These are phyloP conservation scores for Fragaria vesca DNA, from an alignment of 306 rosid genomes.

Conservation along the genomic window DNA sequence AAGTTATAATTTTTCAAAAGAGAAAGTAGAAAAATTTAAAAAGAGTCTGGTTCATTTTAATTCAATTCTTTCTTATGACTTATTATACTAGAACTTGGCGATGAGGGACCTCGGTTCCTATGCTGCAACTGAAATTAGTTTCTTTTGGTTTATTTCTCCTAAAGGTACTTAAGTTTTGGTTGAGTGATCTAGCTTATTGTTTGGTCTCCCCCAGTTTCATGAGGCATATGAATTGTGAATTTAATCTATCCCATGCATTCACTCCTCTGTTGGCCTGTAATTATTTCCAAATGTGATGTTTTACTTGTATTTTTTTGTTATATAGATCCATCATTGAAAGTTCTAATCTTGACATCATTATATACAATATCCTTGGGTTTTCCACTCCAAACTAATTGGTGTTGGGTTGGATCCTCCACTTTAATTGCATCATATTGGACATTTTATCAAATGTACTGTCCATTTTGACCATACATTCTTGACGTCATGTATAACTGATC, in stretches of 20 bases:
- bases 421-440: background rate
- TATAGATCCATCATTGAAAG: background rate
- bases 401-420: background rate
- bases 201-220: conserved; percentile 6
- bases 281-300: background rate
- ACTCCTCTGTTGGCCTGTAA: too few relatives aligned
- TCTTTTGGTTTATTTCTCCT: background rate
- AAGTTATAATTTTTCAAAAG: background rate
- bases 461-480: background rate
- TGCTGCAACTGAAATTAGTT: background rate
- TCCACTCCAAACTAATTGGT: background rate
- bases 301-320: background rate
- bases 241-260: too few relatives aligned
- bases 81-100: background rate
- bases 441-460: background rate
- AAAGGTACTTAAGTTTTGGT: background rate
- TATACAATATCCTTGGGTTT: background rate
- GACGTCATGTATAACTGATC: background rate
- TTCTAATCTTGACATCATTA: background rate
- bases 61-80: background rate
- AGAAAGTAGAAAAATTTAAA: background rate
- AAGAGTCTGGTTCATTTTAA: background rate
- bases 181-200: background rate
- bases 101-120: conserved; percentile 7
- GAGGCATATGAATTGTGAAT: too few relatives aligned